phyloP scores from a whole-genome alignment of 306 rosid species.

The Hippophae rhamnoides region DNA sequence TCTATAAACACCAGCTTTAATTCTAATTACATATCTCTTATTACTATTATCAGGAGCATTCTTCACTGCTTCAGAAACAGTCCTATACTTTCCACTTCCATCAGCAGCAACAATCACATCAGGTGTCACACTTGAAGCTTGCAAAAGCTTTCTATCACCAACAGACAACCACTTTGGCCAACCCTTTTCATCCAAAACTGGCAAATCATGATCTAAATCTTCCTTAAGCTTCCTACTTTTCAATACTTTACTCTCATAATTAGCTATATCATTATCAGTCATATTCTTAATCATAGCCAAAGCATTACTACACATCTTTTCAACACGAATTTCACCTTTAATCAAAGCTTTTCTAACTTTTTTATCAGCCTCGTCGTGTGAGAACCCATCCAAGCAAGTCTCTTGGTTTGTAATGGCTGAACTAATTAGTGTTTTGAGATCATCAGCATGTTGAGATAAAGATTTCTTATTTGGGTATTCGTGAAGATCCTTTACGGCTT shows the following conservation, averaged over 20 bases:
- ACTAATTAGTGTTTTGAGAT: conserved; percentile 59
- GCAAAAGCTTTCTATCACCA: conserved; percentile 52
- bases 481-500: conserved; percentile 30
- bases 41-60: conserved; percentile 63
- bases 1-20: conserved; percentile 64
- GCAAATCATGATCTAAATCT: not conserved
- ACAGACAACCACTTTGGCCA: conserved; percentile 90
- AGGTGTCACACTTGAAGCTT: conserved; percentile 33
- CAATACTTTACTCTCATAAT: conserved; percentile 8
- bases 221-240: conserved; percentile 27
- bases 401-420: conserved; percentile 80
- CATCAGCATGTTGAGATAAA: conserved; percentile 46
- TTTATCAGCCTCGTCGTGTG: conserved; percentile 44
- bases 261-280: conserved; percentile 56
- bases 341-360: conserved; percentile 29
- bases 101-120: conserved; percentile 76
- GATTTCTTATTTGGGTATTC: conserved; percentile 42
- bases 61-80: conserved; percentile 66
- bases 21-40: conserved; percentile 48
- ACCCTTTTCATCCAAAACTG: not conserved
- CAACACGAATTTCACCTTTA: conserved; percentile 43
- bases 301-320: conserved; percentile 63
- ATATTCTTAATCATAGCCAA: conserved; percentile 70
- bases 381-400: conserved; percentile 82
- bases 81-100: conserved; percentile 59